A percentile compares a stretch with the other conserved stretches of the same genome.
Conservation (phyloP, 2,329 filamentous ascomycete genomes). For the Colletotrichum godetiae region DNA sequence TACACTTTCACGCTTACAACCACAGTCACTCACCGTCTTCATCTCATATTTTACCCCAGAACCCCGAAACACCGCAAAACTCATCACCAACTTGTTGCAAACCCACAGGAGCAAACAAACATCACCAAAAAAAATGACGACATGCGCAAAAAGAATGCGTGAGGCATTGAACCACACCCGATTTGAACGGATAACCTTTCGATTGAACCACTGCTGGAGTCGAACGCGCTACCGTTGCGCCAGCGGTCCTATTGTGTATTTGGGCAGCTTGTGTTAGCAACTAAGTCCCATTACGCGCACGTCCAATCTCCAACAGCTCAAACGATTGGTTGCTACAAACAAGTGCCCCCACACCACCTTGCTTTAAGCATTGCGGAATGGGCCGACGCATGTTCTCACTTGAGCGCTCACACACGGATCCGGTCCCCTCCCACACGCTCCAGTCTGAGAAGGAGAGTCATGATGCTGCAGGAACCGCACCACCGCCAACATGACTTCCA, state of each 20-base stretch:
- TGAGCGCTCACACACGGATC: not conserved
- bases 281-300: not conserved
- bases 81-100: not conserved
- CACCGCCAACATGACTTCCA: conserved; percentile 30
- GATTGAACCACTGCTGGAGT: conserved; percentile 28
- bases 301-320: not conserved
- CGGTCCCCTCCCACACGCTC: not conserved
- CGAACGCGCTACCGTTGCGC: conserved; percentile 36
- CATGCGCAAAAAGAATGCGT: not conserved
- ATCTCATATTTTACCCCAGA: not conserved
- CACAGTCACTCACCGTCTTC: too few species aligned
- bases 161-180: conserved; percentile 20
- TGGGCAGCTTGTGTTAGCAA: accelerated
- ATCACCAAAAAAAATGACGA: not conserved
- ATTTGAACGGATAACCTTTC: conserved; percentile 36
- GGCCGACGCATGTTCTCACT: not conserved
- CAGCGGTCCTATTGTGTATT: conserved; percentile 8
- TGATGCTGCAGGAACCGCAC: conserved; percentile 13
- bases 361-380: conserved; percentile 11
- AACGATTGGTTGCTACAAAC: not conserved
- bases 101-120: not conserved
- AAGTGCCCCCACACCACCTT: not conserved
- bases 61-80: not conserved
- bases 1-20: too few species aligned
- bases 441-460: conserved; percentile 9